These are phyloP conservation scores for Xylariaceae sp. DNA, from an alignment of 2,329 filamentous ascomycete species.

Conservation along the genomic window DNA sequence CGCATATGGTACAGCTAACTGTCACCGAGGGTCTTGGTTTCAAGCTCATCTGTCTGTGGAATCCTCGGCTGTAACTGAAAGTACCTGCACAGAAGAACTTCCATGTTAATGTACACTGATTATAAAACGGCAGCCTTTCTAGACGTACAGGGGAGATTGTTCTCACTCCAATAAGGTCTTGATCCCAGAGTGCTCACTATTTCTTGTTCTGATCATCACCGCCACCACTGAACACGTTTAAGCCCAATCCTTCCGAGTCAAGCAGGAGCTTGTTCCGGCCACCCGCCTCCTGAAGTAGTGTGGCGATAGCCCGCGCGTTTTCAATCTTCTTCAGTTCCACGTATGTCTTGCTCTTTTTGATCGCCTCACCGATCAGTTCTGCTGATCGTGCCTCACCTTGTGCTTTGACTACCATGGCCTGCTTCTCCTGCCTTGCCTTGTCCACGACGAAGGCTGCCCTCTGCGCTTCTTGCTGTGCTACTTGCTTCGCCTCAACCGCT, in stretches of 20 bases:
- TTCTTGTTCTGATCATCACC: conserved; percentile 44
- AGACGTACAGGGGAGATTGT: conserved; percentile 39
- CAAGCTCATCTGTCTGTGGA: too few species aligned
- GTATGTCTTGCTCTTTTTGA: conserved; percentile 99
- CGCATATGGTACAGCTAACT: too few species aligned
- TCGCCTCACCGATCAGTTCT: conserved; percentile 95
- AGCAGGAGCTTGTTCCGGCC: conserved; percentile 92
- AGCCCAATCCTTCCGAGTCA: conserved; percentile 81
- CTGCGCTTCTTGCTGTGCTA: conserved; percentile 88
- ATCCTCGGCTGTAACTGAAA: too few species aligned
- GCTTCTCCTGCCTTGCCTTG: conserved; percentile 98
- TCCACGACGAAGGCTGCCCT: conserved; percentile 96
- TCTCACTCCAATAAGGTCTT: conserved; percentile 14
- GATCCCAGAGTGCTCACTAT: conserved; percentile 29
- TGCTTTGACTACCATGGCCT: conserved; percentile 95
- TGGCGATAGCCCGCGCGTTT: conserved; percentile 87
- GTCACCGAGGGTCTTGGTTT: too few species aligned
- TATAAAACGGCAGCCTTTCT: conserved; percentile 20
- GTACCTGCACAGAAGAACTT: too few species aligned
- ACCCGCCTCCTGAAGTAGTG: conserved; percentile 77
- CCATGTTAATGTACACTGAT: conserved; percentile 20
- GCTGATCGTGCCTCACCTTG: conserved; percentile 98
- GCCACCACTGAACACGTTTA: conserved; percentile 68
- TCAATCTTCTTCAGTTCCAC: conserved; percentile 97
- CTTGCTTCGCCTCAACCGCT: conserved; percentile 69